phyloP scores from a whole-genome alignment of 768 basidiomycete species.

The Paxillus rubicundulus region DNA sequence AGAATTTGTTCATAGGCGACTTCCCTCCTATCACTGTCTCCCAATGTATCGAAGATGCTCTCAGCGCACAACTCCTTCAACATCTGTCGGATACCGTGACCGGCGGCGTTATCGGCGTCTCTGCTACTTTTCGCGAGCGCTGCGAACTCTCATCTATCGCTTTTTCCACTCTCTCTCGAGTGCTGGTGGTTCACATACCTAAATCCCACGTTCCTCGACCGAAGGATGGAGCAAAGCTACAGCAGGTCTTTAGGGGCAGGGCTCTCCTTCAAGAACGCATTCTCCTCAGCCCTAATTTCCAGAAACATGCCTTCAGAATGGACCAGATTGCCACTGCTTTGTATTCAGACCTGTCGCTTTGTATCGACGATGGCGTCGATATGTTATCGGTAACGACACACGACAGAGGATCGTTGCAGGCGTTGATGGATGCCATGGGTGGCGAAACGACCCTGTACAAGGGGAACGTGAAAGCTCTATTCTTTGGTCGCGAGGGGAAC shows the following conservation, averaged over 20 bases:
- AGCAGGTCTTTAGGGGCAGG: conserved; percentile 8
- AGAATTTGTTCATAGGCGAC: conserved; percentile 33
- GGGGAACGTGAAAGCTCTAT: conserved; percentile 27
- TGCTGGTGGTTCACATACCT: conserved; percentile 35
- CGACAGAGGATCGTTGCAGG: conserved; percentile 33
- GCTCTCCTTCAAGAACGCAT: conserved; percentile 31
- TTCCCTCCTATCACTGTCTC: conserved; percentile 28
- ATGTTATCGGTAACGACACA: conserved; percentile 33
- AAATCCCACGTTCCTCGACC: conserved; percentile 8
- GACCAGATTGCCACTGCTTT: conserved; percentile 43
- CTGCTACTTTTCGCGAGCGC: conserved; percentile 39
- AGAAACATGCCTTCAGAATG: conserved; percentile 45
- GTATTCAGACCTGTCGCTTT: conserved; percentile 37
- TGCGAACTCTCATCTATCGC: conserved; percentile 38
- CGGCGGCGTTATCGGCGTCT: conserved; percentile 36
- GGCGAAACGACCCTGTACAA: conserved; percentile 31
- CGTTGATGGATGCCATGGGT: conserved; percentile 38
- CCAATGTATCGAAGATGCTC: conserved; percentile 22
- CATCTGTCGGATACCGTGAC: conserved; percentile 29
- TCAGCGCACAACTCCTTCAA: conserved; percentile 23
- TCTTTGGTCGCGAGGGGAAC: conserved; percentile 27
- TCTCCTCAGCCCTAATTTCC: conserved; percentile 18
- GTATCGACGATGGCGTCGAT: conserved; percentile 39
- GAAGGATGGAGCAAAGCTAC: not conserved
- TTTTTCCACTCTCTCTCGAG: conserved; percentile 35